Base-by-base conservation (phyloP, 441 rosid genomes). In the Populus hybrid region DNA sequence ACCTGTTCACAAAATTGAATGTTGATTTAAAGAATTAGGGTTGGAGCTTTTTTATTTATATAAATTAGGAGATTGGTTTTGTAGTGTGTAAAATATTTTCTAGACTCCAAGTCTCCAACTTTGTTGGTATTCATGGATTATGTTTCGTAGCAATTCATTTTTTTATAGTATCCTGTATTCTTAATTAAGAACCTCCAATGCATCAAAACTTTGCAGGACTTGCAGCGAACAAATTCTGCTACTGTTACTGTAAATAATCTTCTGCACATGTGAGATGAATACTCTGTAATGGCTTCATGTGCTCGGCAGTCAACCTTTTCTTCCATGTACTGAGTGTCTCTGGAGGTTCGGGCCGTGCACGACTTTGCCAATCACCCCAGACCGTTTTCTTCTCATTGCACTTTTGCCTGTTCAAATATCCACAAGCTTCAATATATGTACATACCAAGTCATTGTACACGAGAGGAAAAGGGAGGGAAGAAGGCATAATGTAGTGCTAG, bases 161-260 rank as follows among this genome's bases (percentile, higher is more conserved):
- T 32, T 1, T 53, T 30, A 32, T 32, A 69, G 35, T 79, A 24
- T 53, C 7, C 24, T 8, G n/a, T 74, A 11, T 21, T 42, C 34
- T 65, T 18, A 65, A 30, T 30, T 67, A 57, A 61, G 61, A 73
- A 71, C 32, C 32, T 30, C 69, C 69, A 59, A 34, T 67, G 77
- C 64, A 77, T 53, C 23, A 16, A 76, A 75, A 28, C 36, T 77
- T 73, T 83, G 88, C 91, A 88, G 93, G 95, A 89, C 82, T 82
- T 95, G 90, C 99, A 90, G 91, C 87, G 89, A 80, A 94, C 99
- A 74, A 90, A 94, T 83, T 95, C 99, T 30, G 98, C 85, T 42
- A 83, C 93, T 67, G 90, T 91, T 34, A 94, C 97, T 75, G 98
- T 95, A 88, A 94, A 95, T 89, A 95, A 95, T 84, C 99, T 94